A percentile compares a stretch with the other conserved stretches of the same genome.
Conservation (phyloP, 2,329 filamentous ascomycete genomes). For the Seiridium cupressi region DNA sequence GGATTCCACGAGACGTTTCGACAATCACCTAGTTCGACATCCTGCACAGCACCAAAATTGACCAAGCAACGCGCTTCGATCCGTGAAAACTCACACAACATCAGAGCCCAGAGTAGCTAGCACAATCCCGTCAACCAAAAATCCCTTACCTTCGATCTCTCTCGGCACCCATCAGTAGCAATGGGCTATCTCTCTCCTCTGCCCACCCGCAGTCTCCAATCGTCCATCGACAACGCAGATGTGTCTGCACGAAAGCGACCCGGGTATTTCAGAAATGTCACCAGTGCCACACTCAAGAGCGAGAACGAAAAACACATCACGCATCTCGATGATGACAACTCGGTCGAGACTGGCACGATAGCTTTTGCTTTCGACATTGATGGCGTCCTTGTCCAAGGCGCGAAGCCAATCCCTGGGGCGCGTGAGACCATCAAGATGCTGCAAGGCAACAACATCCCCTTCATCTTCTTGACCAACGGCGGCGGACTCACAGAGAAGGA, state of each 20-base stretch:
- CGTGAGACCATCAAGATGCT: conserved; percentile 57
- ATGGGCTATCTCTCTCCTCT: neutral
- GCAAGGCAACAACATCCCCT: conserved; percentile 61
- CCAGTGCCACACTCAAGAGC: neutral
- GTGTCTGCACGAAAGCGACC: neutral
- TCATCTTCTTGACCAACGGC: conserved; percentile 74
- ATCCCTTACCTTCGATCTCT: too few relatives aligned
- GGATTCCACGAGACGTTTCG: too few relatives aligned
- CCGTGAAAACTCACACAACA: too few relatives aligned
- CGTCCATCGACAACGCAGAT: neutral
- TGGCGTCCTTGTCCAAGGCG: conserved; percentile 67
- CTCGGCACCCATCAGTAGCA: too few relatives aligned
- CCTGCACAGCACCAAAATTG: too few relatives aligned
- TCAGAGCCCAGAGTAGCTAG: too few relatives aligned
- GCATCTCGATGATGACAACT: neutral
- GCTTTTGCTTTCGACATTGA: conserved; percentile 38
- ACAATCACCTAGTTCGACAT: too few relatives aligned
- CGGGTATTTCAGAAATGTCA: neutral
- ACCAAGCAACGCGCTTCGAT: too few relatives aligned
- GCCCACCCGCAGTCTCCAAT: neutral
- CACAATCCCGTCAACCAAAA: too few relatives aligned
- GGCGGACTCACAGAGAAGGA: conserved; percentile 66
- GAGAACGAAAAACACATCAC: neutral
- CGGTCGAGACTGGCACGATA: conserved; percentile 5
- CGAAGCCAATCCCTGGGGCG: conserved; percentile 61